These are phyloP conservation scores for Penicillium glabrum DNA, from an alignment of 2,329 filamentous ascomycete genomes.

Conservation along the genomic window DNA sequence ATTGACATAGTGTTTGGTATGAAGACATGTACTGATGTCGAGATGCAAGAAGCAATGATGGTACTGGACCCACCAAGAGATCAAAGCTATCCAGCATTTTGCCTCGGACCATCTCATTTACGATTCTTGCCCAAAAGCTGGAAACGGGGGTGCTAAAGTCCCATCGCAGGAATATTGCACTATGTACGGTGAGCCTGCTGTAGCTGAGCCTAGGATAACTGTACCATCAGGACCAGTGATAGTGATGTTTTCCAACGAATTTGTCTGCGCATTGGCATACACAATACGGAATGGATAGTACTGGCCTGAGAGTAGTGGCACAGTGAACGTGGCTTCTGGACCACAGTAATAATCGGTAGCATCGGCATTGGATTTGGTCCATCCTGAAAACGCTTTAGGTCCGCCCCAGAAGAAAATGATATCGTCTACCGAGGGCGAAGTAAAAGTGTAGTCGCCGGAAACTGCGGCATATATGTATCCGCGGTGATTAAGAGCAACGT, in stretches of 20 bases:
- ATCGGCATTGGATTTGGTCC: not conserved
- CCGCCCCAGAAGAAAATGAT: not conserved
- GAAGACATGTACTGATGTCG: too few relatives aligned
- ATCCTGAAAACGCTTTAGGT: not conserved
- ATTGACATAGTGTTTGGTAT: too few relatives aligned
- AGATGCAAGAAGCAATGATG: too few relatives aligned
- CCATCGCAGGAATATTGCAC: not conserved
- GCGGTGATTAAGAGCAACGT: not conserved
- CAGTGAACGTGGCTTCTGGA: not conserved
- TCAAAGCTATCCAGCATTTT: too few relatives aligned
- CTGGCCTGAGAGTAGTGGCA: not conserved
- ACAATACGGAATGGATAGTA: not conserved
- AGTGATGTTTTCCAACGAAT: not conserved
- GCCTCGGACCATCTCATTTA: not conserved
- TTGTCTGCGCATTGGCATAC: not conserved
- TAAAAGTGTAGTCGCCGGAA: not conserved
- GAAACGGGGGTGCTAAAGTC: not conserved
- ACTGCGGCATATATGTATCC: not conserved
- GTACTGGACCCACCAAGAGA: too few relatives aligned
- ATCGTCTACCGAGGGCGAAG: not conserved
- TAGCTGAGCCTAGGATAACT: not conserved
- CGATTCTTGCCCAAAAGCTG: not conserved
- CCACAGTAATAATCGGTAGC: not conserved
- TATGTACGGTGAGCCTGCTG: not conserved
- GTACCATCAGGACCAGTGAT: not conserved